Percentiles rank a stretch among this genome's conserved stretches.
Evolutionary conservation across 2,329 filamentous ascomycete genomes (phyloP).

Genomic region (Calonectria hongkongensis): DNA sequence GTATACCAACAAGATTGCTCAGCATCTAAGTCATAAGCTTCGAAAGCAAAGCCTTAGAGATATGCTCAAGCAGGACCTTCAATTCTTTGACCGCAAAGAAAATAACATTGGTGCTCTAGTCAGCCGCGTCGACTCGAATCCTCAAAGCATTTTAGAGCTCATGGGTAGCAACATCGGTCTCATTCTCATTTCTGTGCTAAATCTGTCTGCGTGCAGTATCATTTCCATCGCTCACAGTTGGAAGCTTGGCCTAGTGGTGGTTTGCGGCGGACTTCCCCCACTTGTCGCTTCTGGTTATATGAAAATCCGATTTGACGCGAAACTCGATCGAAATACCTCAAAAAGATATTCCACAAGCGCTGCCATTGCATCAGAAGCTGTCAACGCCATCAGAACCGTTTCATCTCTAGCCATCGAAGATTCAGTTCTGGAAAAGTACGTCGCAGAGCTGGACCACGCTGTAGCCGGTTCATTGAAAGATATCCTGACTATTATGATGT

Average conservation of each 20-base stretch:
- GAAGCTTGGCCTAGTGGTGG: slow-evolving; percentile 70
- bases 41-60: slow-evolving; percentile 53
- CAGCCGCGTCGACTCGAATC: slow-evolving; percentile 60
- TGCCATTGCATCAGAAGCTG: slow-evolving; percentile 65
- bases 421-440: slow-evolving; percentile 57
- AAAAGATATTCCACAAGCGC: slow-evolving; percentile 61
- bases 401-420: slow-evolving; percentile 65
- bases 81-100: slow-evolving; percentile 65
- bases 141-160: slow-evolving; percentile 63
- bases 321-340: slow-evolving; percentile 61
- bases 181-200: slow-evolving; percentile 62
- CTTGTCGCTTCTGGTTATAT: slow-evolving; percentile 61
- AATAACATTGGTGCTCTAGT: slow-evolving; percentile 63
- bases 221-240: slow-evolving; percentile 67
- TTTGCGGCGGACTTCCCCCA: slow-evolving; percentile 64
- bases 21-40: slow-evolving; percentile 54
- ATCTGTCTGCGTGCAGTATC: slow-evolving; percentile 61
- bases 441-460: slow-evolving; percentile 56
- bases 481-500: slow-evolving; percentile 59
- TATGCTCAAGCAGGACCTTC: slow-evolving; percentile 64
- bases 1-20: slow-evolving; percentile 57
- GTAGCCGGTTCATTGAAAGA: slow-evolving; percentile 56
- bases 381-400: slow-evolving; percentile 63
- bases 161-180: slow-evolving; percentile 66
- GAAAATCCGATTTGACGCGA: slow-evolving; percentile 63